phyloP scores from a whole-genome alignment of 1,284 basidiomycete genomes.

The Malassezia cuniculi region DNA sequence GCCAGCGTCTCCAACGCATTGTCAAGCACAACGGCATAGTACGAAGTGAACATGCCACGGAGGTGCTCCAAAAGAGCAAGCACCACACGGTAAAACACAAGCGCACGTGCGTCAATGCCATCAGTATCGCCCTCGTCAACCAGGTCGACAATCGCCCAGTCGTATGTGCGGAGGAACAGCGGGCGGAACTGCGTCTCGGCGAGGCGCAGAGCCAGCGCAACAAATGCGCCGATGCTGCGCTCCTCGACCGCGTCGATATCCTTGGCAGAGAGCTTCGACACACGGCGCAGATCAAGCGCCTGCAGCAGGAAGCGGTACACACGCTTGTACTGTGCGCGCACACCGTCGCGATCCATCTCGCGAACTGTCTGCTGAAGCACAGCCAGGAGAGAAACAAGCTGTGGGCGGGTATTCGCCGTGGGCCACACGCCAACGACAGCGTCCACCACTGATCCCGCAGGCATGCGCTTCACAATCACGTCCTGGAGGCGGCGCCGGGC shows the following conservation, averaged over 20 bases:
- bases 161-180: slow-evolving; percentile 76
- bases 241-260: slow-evolving; percentile 49
- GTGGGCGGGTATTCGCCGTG: neutral
- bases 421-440: slow-evolving; percentile 4
- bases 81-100: slow-evolving; percentile 34
- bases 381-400: slow-evolving; percentile 17
- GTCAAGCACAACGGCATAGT: slow-evolving; percentile 52
- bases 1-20: slow-evolving; percentile 59
- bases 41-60: slow-evolving; percentile 27
- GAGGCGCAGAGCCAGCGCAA: slow-evolving; percentile 78
- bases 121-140: slow-evolving; percentile 45
- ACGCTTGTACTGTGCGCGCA: slow-evolving; percentile 59
- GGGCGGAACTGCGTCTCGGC: slow-evolving; percentile 87
- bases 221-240: slow-evolving; percentile 55
- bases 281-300: slow-evolving; percentile 57
- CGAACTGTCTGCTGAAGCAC: slow-evolving; percentile 29
- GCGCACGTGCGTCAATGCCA: slow-evolving; percentile 18
- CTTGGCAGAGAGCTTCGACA: slow-evolving; percentile 35
- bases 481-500: slow-evolving; percentile 7
- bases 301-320: slow-evolving; percentile 72
- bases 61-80: slow-evolving; percentile 28
- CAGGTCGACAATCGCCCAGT: slow-evolving; percentile 72
- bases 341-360: slow-evolving; percentile 31
- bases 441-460: slow-evolving; percentile 6
- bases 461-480: slow-evolving; percentile 12